phyloP scores from a whole-genome alignment of 148 eudicot species.

The Amaranthus palmeri region DNA sequence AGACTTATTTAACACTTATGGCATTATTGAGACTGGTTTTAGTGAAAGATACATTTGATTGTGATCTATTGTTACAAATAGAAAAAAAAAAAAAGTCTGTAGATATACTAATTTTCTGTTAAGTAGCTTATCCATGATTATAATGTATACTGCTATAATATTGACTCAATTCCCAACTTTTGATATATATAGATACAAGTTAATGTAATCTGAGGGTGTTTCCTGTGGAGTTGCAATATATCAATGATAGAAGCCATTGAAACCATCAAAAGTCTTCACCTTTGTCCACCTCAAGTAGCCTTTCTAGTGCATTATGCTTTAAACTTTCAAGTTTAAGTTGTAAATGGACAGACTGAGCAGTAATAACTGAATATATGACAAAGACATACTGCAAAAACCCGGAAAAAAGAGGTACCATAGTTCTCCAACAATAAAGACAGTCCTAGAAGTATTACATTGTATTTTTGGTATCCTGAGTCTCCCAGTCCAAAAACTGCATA shows the following conservation, averaged over 20 bases:
- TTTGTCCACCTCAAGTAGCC: background rate
- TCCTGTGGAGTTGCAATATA: background rate
- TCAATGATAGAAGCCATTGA: background rate
- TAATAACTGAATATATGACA: background rate
- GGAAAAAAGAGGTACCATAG: conserved; percentile 51
- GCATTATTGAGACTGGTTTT: background rate
- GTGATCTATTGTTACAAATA: background rate
- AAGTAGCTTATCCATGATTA: background rate
- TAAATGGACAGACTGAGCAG: background rate
- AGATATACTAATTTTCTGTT: background rate
- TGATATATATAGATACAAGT: background rate
- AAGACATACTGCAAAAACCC: conserved; percentile 14
- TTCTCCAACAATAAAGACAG: conserved; percentile 36
- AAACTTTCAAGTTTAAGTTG: background rate
- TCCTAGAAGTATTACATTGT: conserved; percentile 68
- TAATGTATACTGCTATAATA: too few relatives aligned
- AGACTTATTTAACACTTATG: background rate
- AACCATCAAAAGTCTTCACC: background rate
- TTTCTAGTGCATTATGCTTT: background rate
- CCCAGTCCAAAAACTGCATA: conserved; percentile 98
- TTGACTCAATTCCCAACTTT: background rate
- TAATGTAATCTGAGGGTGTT: background rate
- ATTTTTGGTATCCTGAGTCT: conserved; percentile 95
- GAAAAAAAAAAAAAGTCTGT: background rate
- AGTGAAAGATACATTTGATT: background rate